Conservation (phyloP, 176 grass and related monocot species). For the Aegilops speltoides region DNA sequence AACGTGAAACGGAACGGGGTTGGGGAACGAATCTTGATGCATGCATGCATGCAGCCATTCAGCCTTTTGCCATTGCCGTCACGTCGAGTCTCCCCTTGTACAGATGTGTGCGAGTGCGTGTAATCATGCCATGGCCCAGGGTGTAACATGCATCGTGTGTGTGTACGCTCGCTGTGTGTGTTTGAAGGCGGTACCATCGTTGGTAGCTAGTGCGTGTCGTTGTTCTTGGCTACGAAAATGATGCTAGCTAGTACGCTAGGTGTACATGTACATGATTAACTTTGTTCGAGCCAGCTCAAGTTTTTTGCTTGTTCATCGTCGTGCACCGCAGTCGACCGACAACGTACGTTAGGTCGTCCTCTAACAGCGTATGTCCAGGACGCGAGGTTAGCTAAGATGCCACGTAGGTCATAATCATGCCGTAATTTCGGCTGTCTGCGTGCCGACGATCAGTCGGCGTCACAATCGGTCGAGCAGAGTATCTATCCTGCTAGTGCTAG, state of each 20-base stretch:
- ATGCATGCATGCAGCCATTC: no score
- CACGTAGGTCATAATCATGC: slow-evolving; percentile 13
- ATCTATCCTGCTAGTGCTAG: no score
- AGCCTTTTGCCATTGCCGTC: no score
- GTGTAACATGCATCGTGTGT: slow-evolving; percentile 10
- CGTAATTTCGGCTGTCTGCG: background rate
- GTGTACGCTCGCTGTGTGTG: background rate
- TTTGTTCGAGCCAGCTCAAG: background rate
- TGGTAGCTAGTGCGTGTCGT: background rate
- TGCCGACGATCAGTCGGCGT: no score
- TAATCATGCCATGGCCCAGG: background rate
- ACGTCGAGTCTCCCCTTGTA: no score
- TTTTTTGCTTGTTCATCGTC: slow-evolving; percentile 27
- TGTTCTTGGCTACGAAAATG: background rate
- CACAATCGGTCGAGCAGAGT: no score
- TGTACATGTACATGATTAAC: background rate
- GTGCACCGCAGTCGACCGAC: background rate
- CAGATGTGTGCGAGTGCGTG: background rate
- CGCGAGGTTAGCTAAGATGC: background rate
- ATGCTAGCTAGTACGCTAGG: background rate
- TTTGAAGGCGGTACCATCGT: no score
- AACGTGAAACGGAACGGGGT: no score
- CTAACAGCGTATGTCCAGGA: no score
- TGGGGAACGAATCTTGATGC: no score
- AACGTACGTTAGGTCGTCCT: background rate